Evolutionary conservation across 352 stramenopile genomes (phyloP).

Genomic region (Pythium rishiriense): DNA sequence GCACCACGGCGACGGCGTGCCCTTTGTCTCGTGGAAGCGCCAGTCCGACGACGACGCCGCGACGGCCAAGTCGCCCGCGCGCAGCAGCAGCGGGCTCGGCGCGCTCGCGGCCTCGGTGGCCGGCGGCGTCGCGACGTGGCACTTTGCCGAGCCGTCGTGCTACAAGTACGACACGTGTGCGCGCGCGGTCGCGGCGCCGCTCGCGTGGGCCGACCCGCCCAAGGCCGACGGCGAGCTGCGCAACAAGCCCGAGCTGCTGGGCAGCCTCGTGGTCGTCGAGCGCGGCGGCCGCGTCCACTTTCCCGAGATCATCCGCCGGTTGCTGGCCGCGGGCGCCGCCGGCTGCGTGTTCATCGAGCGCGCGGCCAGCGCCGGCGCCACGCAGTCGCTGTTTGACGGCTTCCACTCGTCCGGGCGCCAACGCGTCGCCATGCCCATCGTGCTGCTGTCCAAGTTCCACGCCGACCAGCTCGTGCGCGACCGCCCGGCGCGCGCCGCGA

Average conservation of each 20-base stretch:
- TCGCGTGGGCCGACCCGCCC: conserved; percentile 67
- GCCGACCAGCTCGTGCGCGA: conserved; percentile 68
- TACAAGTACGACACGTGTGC: conserved; percentile 74
- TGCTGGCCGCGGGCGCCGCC: conserved; percentile 61
- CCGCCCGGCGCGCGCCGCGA: conserved; percentile 51
- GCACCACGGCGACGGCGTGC: conserved; percentile 47
- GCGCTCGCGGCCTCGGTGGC: conserved; percentile 37
- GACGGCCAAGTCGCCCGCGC: conserved; percentile 9
- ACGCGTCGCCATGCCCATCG: conserved; percentile 69
- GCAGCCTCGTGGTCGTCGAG: conserved; percentile 77
- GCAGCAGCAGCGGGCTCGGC: conserved; percentile 27
- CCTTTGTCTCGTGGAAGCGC: conserved; percentile 65
- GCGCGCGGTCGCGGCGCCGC: conserved; percentile 42
- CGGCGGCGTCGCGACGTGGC: conserved; percentile 35
- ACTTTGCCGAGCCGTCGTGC: conserved; percentile 84
- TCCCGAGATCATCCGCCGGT: conserved; percentile 75
- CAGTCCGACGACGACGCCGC: conserved; percentile 9
- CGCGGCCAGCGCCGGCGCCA: conserved; percentile 47
- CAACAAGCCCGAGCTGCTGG: conserved; percentile 59
- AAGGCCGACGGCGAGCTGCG: conserved; percentile 68
- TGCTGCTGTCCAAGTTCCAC: conserved; percentile 78
- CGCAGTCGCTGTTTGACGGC: conserved; percentile 81
- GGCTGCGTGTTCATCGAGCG: conserved; percentile 82
- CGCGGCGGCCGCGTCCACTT: conserved; percentile 80
- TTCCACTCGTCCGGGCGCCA: conserved; percentile 86